Conservation (phyloP, 257 asterid species). For the Agastache rugosa region DNA sequence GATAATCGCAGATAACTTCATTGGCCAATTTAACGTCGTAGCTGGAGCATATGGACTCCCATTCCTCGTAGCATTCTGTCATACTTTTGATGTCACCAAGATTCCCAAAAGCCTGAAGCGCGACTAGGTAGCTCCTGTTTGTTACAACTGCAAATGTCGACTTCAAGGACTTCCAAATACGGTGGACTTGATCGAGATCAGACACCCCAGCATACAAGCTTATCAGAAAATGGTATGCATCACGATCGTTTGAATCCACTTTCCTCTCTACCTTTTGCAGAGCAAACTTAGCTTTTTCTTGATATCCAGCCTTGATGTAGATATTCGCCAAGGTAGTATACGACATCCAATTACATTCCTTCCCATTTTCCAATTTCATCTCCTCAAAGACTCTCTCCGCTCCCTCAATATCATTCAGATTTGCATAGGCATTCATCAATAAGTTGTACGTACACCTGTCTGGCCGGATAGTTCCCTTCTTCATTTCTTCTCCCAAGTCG, state of each 20-base stretch:
- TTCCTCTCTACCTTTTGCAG: conserved; percentile 59
- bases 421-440: conserved; percentile 64
- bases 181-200: conserved; percentile 61
- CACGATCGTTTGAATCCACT: conserved; percentile 57
- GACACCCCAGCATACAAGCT: conserved; percentile 66
- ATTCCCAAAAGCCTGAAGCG: conserved; percentile 72
- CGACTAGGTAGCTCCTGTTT: conserved; percentile 65
- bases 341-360: conserved; percentile 69
- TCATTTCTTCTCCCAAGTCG: conserved; percentile 60
- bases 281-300: conserved; percentile 71
- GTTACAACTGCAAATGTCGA: conserved; percentile 47
- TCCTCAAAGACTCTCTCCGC: conserved; percentile 76
- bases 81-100: conserved; percentile 60
- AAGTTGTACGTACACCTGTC: conserved; percentile 65
- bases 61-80: conserved; percentile 71
- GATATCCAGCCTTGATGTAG: conserved; percentile 57
- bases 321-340: conserved; percentile 74
- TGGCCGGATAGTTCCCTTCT: conserved; percentile 51
- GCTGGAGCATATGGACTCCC: conserved; percentile 60
- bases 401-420: conserved; percentile 64
- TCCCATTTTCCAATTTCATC: conserved; percentile 53
- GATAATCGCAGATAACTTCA: conserved; percentile 53
- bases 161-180: conserved; percentile 71
- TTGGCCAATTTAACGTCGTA: conserved; percentile 64
- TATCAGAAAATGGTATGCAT: conserved; percentile 66